Percentiles rank a stretch among this genome's conserved stretches.
Conservation (phyloP, 495 filamentous ascomycete genomes). For the Penicillium herquei region DNA sequence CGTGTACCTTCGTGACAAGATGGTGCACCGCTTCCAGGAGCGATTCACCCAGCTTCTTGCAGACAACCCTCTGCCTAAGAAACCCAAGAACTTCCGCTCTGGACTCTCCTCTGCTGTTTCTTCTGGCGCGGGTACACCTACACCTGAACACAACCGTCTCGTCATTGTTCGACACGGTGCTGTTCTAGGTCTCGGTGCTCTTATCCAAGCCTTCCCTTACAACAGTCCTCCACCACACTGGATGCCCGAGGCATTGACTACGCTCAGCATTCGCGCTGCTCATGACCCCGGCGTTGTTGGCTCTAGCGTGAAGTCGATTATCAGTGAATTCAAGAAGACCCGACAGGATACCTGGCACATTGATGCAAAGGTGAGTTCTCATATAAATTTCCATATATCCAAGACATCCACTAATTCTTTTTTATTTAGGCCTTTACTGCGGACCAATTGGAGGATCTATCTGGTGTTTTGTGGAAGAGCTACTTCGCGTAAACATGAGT, state of each 20-base stretch:
- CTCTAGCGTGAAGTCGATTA: constrained; percentile 92
- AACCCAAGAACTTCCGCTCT: constrained; percentile 42
- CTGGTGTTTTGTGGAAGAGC: constrained; percentile 98
- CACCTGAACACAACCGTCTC: constrained; percentile 78
- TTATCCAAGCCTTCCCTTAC: constrained; percentile 97
- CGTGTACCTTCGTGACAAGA: constrained; percentile 67
- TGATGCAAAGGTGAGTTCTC: constrained; percentile 80
- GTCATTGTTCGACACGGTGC: constrained; percentile 84
- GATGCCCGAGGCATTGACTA: constrained; percentile 91
- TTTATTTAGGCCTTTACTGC: constrained; percentile 73
- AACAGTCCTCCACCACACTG: constrained; percentile 85
- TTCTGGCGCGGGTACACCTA: constrained; percentile 69
- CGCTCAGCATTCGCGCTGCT: constrained; percentile 79
- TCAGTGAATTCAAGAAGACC: constrained; percentile 99
- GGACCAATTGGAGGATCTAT: constrained; percentile 92
- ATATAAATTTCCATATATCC: background rate
- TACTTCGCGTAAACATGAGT: constrained; percentile 75
- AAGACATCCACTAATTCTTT: constrained; percentile 27
- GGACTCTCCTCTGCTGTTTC: constrained; percentile 42
- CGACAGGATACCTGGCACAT: constrained; percentile 98
- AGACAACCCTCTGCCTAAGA: constrained; percentile 84
- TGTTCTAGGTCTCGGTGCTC: constrained; percentile 84
- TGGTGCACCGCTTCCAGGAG: constrained; percentile 70
- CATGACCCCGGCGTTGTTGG: constrained; percentile 90
- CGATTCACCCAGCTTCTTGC: constrained; percentile 75